Base-by-base conservation (phyloP, 2,329 filamentous ascomycete species). In the Mollisia scopiformis region DNA sequence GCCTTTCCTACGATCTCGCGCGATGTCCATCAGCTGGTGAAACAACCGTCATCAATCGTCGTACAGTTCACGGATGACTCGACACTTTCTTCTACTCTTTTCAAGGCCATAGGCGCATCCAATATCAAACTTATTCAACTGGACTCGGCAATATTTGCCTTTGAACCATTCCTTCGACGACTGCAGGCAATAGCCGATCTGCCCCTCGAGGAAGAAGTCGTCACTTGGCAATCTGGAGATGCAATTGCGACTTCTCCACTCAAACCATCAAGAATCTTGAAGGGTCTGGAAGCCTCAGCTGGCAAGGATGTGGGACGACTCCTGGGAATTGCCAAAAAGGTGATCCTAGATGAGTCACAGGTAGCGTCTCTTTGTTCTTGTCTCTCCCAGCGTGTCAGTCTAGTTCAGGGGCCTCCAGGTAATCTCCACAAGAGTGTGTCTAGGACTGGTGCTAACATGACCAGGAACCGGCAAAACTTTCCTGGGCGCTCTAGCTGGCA, bases 401-500 rank as follows among this genome's bases (percentile, higher is more conserved):
- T 88, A 0, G 89, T 93, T 1, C 89, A 92, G 76, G 90, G 90
- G 0, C 90, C 90, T 1, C 90, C 90, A 66, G 89, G 65, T 72
- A 61, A 60, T 30, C 50, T n/a, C 23, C 6, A 30, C 13, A 11
- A 10, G 2, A 6, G 51, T 35, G 28, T 16, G 55, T 33, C 39
- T 10, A 25, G 5, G 28, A 53, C 21, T 49, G 52, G 37, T 31
- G 19, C 52, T 57, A 61, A 61, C 53, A 57, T 51, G 37, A 47
- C 21, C 49, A 87, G 87, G 88, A 0, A 93, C 89, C 0, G 90
- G 90, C 1, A 93, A 93, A 66, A 91, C 88, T 0, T 91, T 91
- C 63, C 82, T 91, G 2, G 90, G 90, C 0, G 85, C 88, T 0
- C 75, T 89, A 2, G 76, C 88, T 1, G 82, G 84, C 0, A 86